Percentiles rank a stretch among this genome's conserved stretches.
phyloP scores from a whole-genome alignment of 2,329 filamentous ascomycete genomes.

The Diaporthe sp. region DNA sequence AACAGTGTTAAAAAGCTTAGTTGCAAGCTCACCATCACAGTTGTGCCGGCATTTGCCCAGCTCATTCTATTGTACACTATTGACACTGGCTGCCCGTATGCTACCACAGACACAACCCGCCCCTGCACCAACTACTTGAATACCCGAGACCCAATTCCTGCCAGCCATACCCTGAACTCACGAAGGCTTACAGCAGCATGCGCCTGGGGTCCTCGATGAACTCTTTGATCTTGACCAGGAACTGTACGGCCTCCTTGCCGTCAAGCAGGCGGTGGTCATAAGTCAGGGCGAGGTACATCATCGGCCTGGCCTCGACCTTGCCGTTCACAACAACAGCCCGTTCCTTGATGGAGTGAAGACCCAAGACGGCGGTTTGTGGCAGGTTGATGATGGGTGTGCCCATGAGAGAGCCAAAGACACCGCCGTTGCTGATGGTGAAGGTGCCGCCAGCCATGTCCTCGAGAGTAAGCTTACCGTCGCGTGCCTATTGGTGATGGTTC shows the following conservation, averaged over 20 bases:
- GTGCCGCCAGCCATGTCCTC: conserved; percentile 99
- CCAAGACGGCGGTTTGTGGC: conserved; percentile 91
- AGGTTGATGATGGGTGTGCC: conserved; percentile 99
- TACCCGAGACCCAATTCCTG: neutral
- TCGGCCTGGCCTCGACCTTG: conserved; percentile 95
- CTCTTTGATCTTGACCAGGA: conserved; percentile 97
- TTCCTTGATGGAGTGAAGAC: conserved; percentile 97
- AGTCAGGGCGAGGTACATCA: conserved; percentile 99
- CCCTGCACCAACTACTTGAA: neutral
- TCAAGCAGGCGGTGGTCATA: conserved; percentile 98
- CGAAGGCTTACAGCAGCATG: conserved; percentile 78
- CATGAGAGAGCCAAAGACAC: conserved; percentile 97
- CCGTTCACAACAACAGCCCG: conserved; percentile 90
- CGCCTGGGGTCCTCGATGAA: conserved; percentile 95
- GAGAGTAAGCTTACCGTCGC: conserved; percentile 96
- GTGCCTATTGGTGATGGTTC: conserved; percentile 71
- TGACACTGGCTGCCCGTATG: conserved; percentile 38
- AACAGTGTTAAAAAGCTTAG: neutral
- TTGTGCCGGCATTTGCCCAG: neutral
- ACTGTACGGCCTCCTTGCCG: conserved; percentile 94
- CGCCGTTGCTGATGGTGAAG: conserved; percentile 97
- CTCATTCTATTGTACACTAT: conserved; percentile 41
- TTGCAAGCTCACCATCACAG: conserved; percentile 2
- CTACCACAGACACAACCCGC: conserved; percentile 27
- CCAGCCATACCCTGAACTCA: neutral